Evolutionary conservation across 2,329 filamentous ascomycete species (phyloP).

Genomic region (Fusarium marasasianum): DNA sequence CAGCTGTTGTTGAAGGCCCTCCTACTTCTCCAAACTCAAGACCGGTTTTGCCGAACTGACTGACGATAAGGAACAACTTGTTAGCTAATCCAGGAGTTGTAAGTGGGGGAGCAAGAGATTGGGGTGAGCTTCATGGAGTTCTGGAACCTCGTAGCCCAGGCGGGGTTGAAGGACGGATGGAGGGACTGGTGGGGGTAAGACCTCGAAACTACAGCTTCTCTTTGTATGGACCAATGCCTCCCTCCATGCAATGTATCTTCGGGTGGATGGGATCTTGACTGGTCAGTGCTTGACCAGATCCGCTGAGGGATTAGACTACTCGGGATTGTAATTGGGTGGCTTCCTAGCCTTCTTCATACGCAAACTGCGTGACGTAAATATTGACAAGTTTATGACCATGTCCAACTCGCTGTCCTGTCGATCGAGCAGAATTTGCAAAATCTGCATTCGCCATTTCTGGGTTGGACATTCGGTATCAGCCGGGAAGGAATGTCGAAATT

Average conservation of each 20-base stretch:
- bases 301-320: not conserved
- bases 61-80: not conserved
- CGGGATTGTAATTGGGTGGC: conserved; percentile 4
- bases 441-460: not conserved
- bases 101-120: conserved; percentile 11
- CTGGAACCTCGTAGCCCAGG: conserved; percentile 8
- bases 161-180: conserved; percentile 21
- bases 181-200: conserved; percentile 16
- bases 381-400: not conserved
- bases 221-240: not conserved
- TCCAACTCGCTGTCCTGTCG: not conserved
- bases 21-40: not conserved
- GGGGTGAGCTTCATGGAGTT: conserved; percentile 2
- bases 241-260: not conserved
- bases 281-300: not conserved
- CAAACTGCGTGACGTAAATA: not conserved
- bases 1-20: not conserved
- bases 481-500: not conserved
- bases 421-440: not conserved
- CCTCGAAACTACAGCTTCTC: conserved; percentile 13
- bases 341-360: not conserved
- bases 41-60: not conserved
- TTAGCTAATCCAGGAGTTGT: conserved; percentile 1
- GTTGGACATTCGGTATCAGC: not conserved
- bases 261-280: not conserved